Base-by-base conservation (phyloP, 306 rosid genomes). In the Myrica gale region DNA sequence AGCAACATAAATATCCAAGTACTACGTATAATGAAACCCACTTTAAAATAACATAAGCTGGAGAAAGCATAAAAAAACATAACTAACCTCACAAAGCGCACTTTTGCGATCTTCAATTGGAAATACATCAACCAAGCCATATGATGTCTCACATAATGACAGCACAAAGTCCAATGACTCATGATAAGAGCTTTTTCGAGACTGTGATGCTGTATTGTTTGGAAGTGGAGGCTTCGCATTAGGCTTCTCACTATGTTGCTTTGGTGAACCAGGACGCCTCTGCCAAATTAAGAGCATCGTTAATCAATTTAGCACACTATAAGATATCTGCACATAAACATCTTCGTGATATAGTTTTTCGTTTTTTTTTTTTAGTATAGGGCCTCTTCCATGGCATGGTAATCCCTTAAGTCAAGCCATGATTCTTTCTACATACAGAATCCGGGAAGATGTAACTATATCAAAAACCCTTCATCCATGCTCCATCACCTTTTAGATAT, bases 101-200 rank as follows among this genome's bases (percentile, higher is more conserved):
- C 88, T 89, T 79, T 92, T 96, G 78, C 99, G 99, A 87, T 92
- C 99, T 85, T 96, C 98, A 88, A 84, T 69, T 48, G 99, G 98
- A 89, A 90, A 96, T 81, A 96, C 87, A 83, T 96, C 99, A 86
- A 96, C 98, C 85, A 96, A 88, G 50, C 98, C 97, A 84, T 79
- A 92, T 73, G 99, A 96, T 26, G 92, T 96, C 71, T 96, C 99
- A 69, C 99, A 96, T 78, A 96, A 80, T 70, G 99, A 87, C 85
- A 62, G 98, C 85, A 96, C 99, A 74, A 96, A 90, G 76, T 96
- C 97, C 86, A 96, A 68, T 2, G 99, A 96, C 75, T 88, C 96
- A 13, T 88, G 88, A 81, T 95, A 96, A 78, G 99, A 93, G 73
- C 99, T 97, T 86, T 89, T 96, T 73, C 98, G 91, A 74, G 82